Evolutionary conservation across 1,139 yeast species (phyloP), one percentile per base, ranked within the genome.

Genomic region (Scheffersomyces insectosa): DNA sequence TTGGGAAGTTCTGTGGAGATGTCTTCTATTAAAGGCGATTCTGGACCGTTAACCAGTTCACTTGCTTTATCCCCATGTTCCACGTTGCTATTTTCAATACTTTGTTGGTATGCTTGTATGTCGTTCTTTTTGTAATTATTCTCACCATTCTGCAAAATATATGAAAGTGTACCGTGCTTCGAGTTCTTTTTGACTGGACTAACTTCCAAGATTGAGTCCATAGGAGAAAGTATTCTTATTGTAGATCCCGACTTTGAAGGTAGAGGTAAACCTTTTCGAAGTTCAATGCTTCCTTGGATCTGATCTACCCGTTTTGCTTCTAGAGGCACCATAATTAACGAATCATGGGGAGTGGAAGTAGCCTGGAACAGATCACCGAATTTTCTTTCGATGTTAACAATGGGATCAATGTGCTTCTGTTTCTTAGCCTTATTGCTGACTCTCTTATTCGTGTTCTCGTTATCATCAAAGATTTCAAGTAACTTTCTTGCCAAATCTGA

Each of bases 381-480:
- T 35, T n/a, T 9, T 9, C 10, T 10, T 30, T 4, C 15, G 10
- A 30, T 3, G 10, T 11, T 14, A 14, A n/a, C 12, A 14, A 5
- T 10, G 4, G 10, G 8, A 30, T 4, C 8, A 30, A 4, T 4
- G 13, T 15, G 28, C 12, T 33, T 33, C 29, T 37, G 33, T n/a
- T 12, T 12, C n/a, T 28, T 36, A n/a, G 31, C 7, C 25, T 56
- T 58, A 6, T 48, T 48, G 11, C 54, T 51, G 4, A 57, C 52
- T n/a, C 48, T 43, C 37, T 51, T 58, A 28, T 64, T 51, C 34
- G 50, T 55, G 8, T 44, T 55, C 12, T 42, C 51, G 34, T 54
- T 47, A 14, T 55, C 39, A 39, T 66, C 70, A 48, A 70, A 70
- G 23, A 59, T 46, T 35, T 65, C 71, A 23, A 70, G 74, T 33